Evolutionary conservation across 2,329 filamentous ascomycete species (phyloP).

Genomic region (Albophoma yamanashiensis): DNA sequence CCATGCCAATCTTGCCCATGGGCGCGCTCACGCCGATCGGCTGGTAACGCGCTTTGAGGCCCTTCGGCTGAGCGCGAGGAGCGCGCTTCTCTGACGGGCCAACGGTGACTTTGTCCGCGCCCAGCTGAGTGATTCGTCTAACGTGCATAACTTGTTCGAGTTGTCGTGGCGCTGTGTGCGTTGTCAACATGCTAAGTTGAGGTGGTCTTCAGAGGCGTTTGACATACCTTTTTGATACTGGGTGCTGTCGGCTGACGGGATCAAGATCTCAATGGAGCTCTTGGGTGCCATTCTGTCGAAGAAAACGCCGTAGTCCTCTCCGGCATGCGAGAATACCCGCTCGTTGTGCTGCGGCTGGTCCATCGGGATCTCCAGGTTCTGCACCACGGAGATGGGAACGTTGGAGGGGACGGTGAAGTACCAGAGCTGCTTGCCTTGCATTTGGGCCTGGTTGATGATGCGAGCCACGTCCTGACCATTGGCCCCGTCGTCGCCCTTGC

Average conservation of each 20-base stretch:
- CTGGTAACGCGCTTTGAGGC: constrained; percentile 55
- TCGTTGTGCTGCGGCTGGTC: constrained; percentile 42
- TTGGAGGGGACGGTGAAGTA: constrained; percentile 66
- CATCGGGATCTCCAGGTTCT: constrained; percentile 50
- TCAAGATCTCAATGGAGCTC: constrained; percentile 45
- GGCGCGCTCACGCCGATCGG: constrained; percentile 46
- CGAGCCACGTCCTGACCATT: constrained; percentile 36
- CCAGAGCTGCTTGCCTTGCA: constrained; percentile 67
- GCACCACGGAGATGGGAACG: constrained; percentile 56
- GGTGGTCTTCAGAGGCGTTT: not conserved
- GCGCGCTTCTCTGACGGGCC: constrained; percentile 37
- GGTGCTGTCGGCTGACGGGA: constrained; percentile 44
- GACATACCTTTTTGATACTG: constrained; percentile 43
- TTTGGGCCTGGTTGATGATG: constrained; percentile 46
- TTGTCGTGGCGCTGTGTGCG: constrained; percentile 18
- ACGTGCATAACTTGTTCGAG: constrained; percentile 55
- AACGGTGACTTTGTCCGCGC: constrained; percentile 21
- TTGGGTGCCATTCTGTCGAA: constrained; percentile 40
- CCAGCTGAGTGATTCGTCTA: constrained; percentile 49
- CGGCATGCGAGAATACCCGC: constrained; percentile 50
- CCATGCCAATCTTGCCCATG: constrained; percentile 27
- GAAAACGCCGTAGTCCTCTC: constrained; percentile 50
- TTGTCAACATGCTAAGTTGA: not conserved
- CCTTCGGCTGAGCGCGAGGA: constrained; percentile 54
- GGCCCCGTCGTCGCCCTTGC: constrained; percentile 30